Conservation (phyloP, 805 yeast species). For the Cyberlindnera lachancei region DNA sequence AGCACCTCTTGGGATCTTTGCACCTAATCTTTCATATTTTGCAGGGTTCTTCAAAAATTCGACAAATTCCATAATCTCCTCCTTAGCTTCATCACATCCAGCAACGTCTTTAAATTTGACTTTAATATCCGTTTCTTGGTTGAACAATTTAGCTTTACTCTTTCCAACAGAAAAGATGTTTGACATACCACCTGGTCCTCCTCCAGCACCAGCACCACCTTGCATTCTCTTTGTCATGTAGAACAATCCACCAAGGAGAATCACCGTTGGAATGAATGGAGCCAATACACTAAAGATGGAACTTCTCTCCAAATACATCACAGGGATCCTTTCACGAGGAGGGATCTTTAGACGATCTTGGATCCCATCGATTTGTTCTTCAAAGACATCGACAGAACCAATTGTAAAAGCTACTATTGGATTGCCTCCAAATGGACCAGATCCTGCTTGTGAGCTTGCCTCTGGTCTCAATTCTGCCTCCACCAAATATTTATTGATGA, state of each 20-base stretch:
- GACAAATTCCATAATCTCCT: conserved; percentile 93
- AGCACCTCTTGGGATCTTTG: conserved; percentile 94
- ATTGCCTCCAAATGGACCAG: conserved; percentile 24
- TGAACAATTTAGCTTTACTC: conserved; percentile 71
- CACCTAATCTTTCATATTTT: conserved; percentile 83
- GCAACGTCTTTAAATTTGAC: conserved; percentile 86
- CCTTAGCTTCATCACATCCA: conserved; percentile 91
- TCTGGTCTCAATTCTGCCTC: conserved; percentile 54
- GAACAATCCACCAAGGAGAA: conserved; percentile 68
- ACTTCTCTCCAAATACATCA: conserved; percentile 63
- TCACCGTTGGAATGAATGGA: conserved; percentile 73
- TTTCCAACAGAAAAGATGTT: conserved; percentile 75
- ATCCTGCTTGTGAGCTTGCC: conserved; percentile 21
- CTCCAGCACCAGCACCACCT: conserved; percentile 34
- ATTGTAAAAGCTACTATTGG: conserved; percentile 67
- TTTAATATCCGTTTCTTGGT: conserved; percentile 77
- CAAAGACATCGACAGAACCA: conserved; percentile 81
- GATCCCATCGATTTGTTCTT: conserved; percentile 67
- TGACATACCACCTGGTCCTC: conserved; percentile 46
- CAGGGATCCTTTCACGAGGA: conserved; percentile 66
- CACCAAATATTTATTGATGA: conserved; percentile 65
- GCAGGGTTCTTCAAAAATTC: conserved; percentile 78
- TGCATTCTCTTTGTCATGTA: conserved; percentile 36
- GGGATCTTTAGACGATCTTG: conserved; percentile 69
- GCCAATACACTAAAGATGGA: conserved; percentile 54